Evolutionary conservation across 148 eudicot genomes (phyloP).

Genomic region (Vaccinium corymbosum): DNA sequence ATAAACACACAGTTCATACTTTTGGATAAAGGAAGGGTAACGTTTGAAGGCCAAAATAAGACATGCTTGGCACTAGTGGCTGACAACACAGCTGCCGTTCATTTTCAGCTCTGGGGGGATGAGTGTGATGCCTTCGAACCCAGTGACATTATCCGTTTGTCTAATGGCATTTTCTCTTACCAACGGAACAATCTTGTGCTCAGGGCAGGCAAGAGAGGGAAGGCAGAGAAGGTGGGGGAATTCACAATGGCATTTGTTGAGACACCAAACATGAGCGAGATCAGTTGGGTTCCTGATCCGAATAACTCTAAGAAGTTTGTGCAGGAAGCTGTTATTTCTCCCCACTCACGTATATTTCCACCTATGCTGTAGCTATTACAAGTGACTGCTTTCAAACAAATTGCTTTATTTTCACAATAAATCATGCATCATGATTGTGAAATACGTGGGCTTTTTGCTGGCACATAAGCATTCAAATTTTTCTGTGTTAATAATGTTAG

Average conservation of each 20-base stretch:
- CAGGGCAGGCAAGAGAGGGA: slow-evolving; percentile 86
- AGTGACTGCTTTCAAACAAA: not conserved
- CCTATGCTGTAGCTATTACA: not conserved
- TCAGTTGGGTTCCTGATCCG: slow-evolving; percentile 62
- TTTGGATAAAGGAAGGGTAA: slow-evolving; percentile 58
- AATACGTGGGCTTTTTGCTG: not conserved
- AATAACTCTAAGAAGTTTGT: slow-evolving; percentile 43
- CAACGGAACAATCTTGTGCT: slow-evolving; percentile 48
- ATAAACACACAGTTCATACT: slow-evolving; percentile 63
- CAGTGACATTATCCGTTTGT: slow-evolving; percentile 54
- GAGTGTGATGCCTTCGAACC: slow-evolving; percentile 78
- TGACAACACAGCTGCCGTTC: slow-evolving; percentile 83
- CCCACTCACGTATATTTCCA: slow-evolving; percentile 44
- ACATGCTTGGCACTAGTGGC: slow-evolving; percentile 81
- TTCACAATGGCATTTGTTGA: slow-evolving; percentile 75
- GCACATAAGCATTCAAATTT: not conserved
- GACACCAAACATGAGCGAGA: slow-evolving; percentile 88
- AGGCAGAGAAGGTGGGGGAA: slow-evolving; percentile 62
- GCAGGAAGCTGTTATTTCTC: slow-evolving; percentile 38
- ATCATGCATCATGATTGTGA: not conserved
- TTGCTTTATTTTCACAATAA: not conserved
- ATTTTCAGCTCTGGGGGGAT: slow-evolving; percentile 82
- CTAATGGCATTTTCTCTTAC: slow-evolving; percentile 70
- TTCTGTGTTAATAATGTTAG: not conserved
- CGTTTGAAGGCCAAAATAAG: slow-evolving; percentile 46